Percentiles rank a stretch among this genome's conserved stretches.
phyloP scores from a whole-genome alignment of 2,329 filamentous ascomycete species.

The Fusarium buharicum region DNA sequence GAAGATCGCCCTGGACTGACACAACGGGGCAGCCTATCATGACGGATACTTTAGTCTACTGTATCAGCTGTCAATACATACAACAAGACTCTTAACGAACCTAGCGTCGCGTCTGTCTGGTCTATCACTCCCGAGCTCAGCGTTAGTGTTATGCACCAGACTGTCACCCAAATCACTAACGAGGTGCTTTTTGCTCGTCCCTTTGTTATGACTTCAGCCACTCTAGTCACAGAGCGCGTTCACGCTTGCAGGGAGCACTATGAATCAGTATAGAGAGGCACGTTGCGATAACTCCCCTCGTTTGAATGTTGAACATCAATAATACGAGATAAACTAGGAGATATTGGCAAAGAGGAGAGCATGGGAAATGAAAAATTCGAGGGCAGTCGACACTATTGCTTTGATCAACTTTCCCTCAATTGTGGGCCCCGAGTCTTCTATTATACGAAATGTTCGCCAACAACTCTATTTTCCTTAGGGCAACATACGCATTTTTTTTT shows the following conservation, averaged over 20 bases:
- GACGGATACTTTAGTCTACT: background rate
- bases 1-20: slow-evolving; percentile 36
- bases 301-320: background rate
- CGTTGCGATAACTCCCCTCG: slow-evolving; percentile 16
- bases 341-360: slow-evolving; percentile 33
- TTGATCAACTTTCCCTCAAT: background rate
- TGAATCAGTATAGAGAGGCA: slow-evolving; percentile 12
- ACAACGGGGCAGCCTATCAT: background rate
- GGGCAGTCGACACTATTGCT: slow-evolving; percentile 31
- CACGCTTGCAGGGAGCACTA: slow-evolving; percentile 29
- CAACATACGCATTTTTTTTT: background rate
- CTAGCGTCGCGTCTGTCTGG: slow-evolving; percentile 5
- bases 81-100: too few species aligned
- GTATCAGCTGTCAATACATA: background rate
- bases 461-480: background rate
- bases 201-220: slow-evolving; percentile 36
- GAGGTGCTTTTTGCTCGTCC: slow-evolving; percentile 6
- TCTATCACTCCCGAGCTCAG: background rate
- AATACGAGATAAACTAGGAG: slow-evolving; percentile 9
- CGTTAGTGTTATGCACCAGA: slow-evolving; percentile 20
- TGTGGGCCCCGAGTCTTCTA: slow-evolving; percentile 1
- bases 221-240: slow-evolving; percentile 25
- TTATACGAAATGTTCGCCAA: background rate
- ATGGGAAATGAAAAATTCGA: slow-evolving; percentile 26
- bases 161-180: slow-evolving; percentile 22